Base-by-base conservation (phyloP, 129 eudicot genomes). In the Saposhnikovia divaricata region DNA sequence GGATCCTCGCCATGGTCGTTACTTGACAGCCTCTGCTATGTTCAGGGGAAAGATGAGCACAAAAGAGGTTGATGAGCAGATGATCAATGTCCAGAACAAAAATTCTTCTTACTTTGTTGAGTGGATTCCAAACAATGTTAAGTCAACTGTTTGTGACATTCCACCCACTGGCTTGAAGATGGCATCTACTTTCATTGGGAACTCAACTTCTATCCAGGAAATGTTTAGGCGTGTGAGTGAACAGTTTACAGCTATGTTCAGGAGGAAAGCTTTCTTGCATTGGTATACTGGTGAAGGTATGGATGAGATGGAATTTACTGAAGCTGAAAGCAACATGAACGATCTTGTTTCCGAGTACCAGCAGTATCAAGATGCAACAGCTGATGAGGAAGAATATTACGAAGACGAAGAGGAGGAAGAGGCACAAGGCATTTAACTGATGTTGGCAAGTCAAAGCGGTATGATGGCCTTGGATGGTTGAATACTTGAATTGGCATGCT, bases 241-340 rank as follows among this genome's bases (percentile, higher is more conserved):
- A 39, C 75, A 71, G 75, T 71, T 71, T 71, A 71, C 75, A 71
- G 75, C 75, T 39, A 71, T 71, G 75, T 71, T 71, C 75, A 71
- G 75, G 75, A 71, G 75, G 75, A 71, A 71, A 71, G 75, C 75
- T 71, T 71, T 71, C 75, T 71, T 71, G 75, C 75, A 71, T 39
- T 71, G 75, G 75, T 71, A 71, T 37, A 71, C 75, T 14, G 75
- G 75, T 2, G 75, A 71, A 25, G 75, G 75, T 37, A 71, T 71
- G 75, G 75, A 71, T 19, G 75, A 71, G 46, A 71, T 71, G 75
- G 75, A 71, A 71, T 71, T 71, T 28, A 71, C 75, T 37, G 75
- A 71, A 39, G 75, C 75, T 16, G 75, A 71, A 71, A 71, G 75
- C 25, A 71, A 71, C 23, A 71, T 71, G 75, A 71, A 71, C 6